A percentile compares a stretch with the other conserved stretches of the same genome.
phyloP scores from a whole-genome alignment of 176 grass and related monocot genomes.

The Zea mays region Zm-B73-REFERENCE-NAM-5.0 NC_050096.1:49037501-49038000 shows the following conservation, averaged over 20 bases:
- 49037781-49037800: no score
- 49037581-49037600: background rate
- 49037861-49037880: background rate
- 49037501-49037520: slow-evolving; percentile 31
- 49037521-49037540: slow-evolving; percentile 43
- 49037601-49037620: slow-evolving; percentile 9
- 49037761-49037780: no score
- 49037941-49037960: slow-evolving; percentile 13
- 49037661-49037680: slow-evolving; percentile 6
- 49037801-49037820: background rate
- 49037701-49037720: no score
- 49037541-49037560: slow-evolving; percentile 57
- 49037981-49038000: background rate
- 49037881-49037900: slow-evolving; percentile 1
- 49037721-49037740: no score
- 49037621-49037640: slow-evolving; percentile 8
- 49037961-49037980: background rate
- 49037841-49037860: background rate
- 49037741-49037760: no score
- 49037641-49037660: slow-evolving; percentile 25
- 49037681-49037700: slow-evolving; percentile 13
- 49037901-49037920: background rate
- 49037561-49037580: slow-evolving; percentile 12
- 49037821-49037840: background rate
- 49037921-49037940: background rate